These are phyloP conservation scores for Sporothrix dimorphospora DNA, from an alignment of 2,329 filamentous ascomycete species.

Conservation along the genomic window DNA sequence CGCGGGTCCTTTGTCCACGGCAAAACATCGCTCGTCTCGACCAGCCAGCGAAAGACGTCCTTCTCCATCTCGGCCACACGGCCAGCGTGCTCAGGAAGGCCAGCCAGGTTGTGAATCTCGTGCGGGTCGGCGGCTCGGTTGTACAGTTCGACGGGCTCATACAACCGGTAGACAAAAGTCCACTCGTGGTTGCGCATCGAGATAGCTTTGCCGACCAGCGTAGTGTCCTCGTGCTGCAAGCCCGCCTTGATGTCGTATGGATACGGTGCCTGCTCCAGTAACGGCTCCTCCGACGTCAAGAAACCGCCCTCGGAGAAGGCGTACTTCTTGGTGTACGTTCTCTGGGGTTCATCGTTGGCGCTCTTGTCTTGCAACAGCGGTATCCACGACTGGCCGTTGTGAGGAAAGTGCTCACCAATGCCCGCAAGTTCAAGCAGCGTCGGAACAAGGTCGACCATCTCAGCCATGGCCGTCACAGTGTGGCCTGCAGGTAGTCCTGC, in stretches of 20 bases:
- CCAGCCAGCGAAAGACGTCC: constrained; percentile 45
- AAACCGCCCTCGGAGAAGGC: constrained; percentile 52
- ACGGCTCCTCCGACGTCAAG: constrained; percentile 48
- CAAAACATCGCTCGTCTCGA: background rate
- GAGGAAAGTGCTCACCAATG: constrained; percentile 45
- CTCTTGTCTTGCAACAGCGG: constrained; percentile 35
- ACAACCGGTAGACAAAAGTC: constrained; percentile 51
- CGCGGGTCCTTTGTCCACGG: constrained; percentile 15
- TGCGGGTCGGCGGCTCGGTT: constrained; percentile 43
- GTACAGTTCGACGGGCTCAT: constrained; percentile 51
- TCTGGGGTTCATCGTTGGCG: constrained; percentile 28
- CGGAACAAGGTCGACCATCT: constrained; percentile 52
- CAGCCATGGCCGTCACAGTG: constrained; percentile 42
- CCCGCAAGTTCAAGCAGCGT: constrained; percentile 47
- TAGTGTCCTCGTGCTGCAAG: constrained; percentile 51
- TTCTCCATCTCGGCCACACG: constrained; percentile 38
- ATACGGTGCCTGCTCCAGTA: constrained; percentile 48
- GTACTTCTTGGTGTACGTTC: constrained; percentile 42
- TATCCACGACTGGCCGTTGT: constrained; percentile 46
- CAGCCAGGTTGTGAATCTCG: constrained; percentile 47
- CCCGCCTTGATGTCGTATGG: constrained; percentile 52
- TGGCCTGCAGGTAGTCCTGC: constrained; percentile 45
- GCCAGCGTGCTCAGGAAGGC: constrained; percentile 35
- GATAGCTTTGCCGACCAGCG: constrained; percentile 49
- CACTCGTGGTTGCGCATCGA: constrained; percentile 43